These are phyloP conservation scores for Penicillium malachiteum DNA, from an alignment of 495 filamentous ascomycete species.

Conservation along the genomic window DNA sequence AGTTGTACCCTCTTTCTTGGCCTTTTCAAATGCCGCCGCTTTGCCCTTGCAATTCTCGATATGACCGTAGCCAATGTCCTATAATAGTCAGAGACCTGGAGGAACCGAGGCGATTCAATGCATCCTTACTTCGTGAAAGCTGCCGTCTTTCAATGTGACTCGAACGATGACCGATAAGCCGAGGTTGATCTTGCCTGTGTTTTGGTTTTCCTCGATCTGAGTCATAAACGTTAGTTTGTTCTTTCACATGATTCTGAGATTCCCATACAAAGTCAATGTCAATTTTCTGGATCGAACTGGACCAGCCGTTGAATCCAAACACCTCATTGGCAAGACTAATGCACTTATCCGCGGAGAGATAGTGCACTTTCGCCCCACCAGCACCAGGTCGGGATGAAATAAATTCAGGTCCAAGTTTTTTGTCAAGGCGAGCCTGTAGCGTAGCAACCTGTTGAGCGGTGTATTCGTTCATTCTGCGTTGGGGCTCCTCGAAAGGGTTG, in stretches of 20 bases:
- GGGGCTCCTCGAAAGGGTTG: constrained; percentile 78
- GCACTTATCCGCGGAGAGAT: constrained; percentile 88
- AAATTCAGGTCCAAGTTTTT: constrained; percentile 95
- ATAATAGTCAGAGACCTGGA: neutral
- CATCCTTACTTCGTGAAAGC: constrained; percentile 72
- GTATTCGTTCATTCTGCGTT: constrained; percentile 68
- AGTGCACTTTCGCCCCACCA: constrained; percentile 80
- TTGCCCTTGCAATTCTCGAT: constrained; percentile 96
- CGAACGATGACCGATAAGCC: constrained; percentile 86
- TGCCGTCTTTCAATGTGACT: constrained; percentile 86
- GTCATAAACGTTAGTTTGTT: neutral
- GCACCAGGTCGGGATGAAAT: constrained; percentile 81
- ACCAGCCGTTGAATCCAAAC: constrained; percentile 99
- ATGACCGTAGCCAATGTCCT: constrained; percentile 92
- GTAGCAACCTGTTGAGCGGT: constrained; percentile 90
- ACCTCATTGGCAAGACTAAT: constrained; percentile 97
- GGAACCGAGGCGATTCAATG: neutral
- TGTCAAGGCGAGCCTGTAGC: constrained; percentile 79
- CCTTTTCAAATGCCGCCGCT: constrained; percentile 92
- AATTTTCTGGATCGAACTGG: constrained; percentile 80
- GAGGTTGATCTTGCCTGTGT: constrained; percentile 68
- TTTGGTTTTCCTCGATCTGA: constrained; percentile 62
- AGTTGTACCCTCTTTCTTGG: constrained; percentile 96
- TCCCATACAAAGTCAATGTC: constrained; percentile 80
- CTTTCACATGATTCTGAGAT: too few relatives aligned